These are phyloP conservation scores for Dendrobium huoshanense DNA, from an alignment of 106 monocot genomes.

Conservation along the genomic window DNA sequence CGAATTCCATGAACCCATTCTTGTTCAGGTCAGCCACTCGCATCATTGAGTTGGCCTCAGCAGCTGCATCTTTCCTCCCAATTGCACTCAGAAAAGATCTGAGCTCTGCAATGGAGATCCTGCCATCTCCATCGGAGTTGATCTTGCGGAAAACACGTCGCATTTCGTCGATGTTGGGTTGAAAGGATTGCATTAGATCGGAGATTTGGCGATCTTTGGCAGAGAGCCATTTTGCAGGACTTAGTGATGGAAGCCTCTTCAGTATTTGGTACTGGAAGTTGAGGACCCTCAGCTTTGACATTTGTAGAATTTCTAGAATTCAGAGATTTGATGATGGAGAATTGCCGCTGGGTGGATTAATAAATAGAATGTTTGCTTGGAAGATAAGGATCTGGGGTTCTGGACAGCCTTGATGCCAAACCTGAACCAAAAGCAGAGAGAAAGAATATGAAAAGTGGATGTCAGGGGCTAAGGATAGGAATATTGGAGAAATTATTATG, in stretches of 20 bases:
- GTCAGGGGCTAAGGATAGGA: neutral
- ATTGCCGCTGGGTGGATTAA: neutral
- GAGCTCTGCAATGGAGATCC: constrained; percentile 40
- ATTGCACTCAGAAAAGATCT: constrained; percentile 22
- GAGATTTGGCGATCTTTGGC: constrained; percentile 42
- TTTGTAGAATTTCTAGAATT: neutral
- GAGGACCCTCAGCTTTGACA: constrained; percentile 7
- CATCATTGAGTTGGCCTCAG: constrained; percentile 38
- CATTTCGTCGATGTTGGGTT: constrained; percentile 48
- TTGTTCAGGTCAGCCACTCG: constrained; percentile 26
- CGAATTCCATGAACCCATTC: constrained; percentile 39
- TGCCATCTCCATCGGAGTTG: constrained; percentile 25
- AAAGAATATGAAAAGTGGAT: neutral
- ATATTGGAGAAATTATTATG: neutral
- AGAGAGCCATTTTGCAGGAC: constrained; percentile 21
- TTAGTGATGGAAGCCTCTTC: constrained; percentile 21
- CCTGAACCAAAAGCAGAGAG: neutral
- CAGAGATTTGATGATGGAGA: neutral
- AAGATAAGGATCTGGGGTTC: neutral
- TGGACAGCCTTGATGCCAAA: neutral
- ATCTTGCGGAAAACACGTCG: constrained; percentile 55
- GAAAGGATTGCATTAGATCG: constrained; percentile 22
- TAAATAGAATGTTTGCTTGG: neutral
- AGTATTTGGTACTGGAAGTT: constrained; percentile 38
- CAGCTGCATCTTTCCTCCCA: constrained; percentile 12